Conservation (phyloP, 192 early-diverging fungal species). For the Dissophora ornata region DNA sequence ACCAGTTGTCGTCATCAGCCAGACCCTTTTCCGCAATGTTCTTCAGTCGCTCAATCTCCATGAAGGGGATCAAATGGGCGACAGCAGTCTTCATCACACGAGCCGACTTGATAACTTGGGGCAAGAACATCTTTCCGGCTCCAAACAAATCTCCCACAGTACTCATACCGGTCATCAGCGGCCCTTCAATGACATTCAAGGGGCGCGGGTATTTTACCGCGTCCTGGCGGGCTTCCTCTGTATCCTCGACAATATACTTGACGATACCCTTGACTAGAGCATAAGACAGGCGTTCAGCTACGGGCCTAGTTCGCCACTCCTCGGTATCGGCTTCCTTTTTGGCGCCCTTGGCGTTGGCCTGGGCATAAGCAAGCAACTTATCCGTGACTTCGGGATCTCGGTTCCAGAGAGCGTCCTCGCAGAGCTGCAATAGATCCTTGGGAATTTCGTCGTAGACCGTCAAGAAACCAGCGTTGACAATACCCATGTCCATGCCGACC, state of each 20-base stretch:
- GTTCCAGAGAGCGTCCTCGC: constrained; percentile 95
- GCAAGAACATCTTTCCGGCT: constrained; percentile 96
- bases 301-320: constrained; percentile 84
- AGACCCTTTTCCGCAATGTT: constrained; percentile 65
- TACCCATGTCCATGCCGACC: constrained; percentile 96
- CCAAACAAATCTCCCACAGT: constrained; percentile 96
- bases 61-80: constrained; percentile 93
- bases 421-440: constrained; percentile 91
- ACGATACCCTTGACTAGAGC: constrained; percentile 95
- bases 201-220: constrained; percentile 83
- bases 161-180: constrained; percentile 95
- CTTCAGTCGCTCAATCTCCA: constrained; percentile 90
- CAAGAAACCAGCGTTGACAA: constrained; percentile 96
- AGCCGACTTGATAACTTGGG: constrained; percentile 96
- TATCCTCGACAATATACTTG: constrained; percentile 92
- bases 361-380: constrained; percentile 92
- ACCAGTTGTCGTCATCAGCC: constrained; percentile 74
- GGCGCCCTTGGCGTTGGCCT: constrained; percentile 77
- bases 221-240: constrained; percentile 89
- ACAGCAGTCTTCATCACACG: constrained; percentile 99
- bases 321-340: constrained; percentile 82
- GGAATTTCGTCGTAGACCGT: constrained; percentile 97
- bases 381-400: constrained; percentile 91
- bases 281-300: constrained; percentile 80
- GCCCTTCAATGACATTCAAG: constrained; percentile 96